Evolutionary conservation across 2,329 filamentous ascomycete species (phyloP).

Genomic region (Endoconidiophora polonica): DNA sequence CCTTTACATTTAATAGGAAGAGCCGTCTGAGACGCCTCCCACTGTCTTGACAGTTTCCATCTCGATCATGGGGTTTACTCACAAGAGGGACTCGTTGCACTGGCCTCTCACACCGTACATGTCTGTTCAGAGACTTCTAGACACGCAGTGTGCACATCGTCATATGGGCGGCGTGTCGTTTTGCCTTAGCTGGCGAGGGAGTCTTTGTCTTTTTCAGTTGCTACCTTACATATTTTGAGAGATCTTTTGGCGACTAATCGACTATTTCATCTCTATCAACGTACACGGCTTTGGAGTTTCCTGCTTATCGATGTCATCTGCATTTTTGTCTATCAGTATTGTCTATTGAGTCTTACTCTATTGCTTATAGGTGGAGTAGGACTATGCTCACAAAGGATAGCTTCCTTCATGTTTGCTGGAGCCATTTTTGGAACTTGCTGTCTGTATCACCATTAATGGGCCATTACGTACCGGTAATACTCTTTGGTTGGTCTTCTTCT

Average conservation of each 20-base stretch:
- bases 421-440: too few species aligned
- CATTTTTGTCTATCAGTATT: too few species aligned
- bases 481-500: not conserved
- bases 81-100: conserved; percentile 5
- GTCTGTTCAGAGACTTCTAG: conserved; percentile 8
- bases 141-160: conserved; percentile 19
- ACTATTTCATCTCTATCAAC: too few species aligned
- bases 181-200: not conserved
- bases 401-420: not conserved
- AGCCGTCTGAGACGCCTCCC: conserved; percentile 24
- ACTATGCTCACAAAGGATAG: not conserved
- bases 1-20: conserved; percentile 22
- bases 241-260: too few species aligned
- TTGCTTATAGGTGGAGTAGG: too few species aligned
- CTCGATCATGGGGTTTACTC: conserved; percentile 13
- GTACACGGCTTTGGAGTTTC: too few species aligned
- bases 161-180: conserved; percentile 17
- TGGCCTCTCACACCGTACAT: conserved; percentile 11
- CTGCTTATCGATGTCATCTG: too few species aligned
- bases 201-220: not conserved
- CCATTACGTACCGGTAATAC: not conserved
- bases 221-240: not conserved
- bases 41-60: conserved; percentile 14
- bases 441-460: not conserved
- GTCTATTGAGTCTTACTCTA: too few species aligned